Evolutionary conservation across 2,329 filamentous ascomycete genomes (phyloP).

Genomic region (Cytospora schulzeri): DNA sequence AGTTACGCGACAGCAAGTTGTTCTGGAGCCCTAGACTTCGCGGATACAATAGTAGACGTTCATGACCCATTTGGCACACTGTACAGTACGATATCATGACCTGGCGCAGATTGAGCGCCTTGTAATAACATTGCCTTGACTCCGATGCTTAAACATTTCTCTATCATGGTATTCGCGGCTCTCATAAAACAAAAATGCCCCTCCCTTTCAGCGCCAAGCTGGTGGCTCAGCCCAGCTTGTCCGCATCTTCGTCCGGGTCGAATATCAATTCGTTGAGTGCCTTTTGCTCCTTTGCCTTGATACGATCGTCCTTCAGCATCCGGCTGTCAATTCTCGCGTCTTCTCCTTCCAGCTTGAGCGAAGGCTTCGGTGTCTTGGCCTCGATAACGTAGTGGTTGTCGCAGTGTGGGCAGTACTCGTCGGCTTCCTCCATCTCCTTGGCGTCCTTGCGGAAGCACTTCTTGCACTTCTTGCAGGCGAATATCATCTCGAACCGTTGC

Average conservation of each 20-base stretch:
- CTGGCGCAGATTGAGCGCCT: slow-evolving; percentile 24
- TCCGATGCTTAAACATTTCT: slow-evolving; percentile 23
- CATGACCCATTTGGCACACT: slow-evolving; percentile 21
- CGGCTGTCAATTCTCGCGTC: slow-evolving; percentile 82
- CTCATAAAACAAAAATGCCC: slow-evolving; percentile 5
- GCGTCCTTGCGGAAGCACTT: slow-evolving; percentile 97
- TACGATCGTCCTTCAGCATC: slow-evolving; percentile 91
- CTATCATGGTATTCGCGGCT: slow-evolving; percentile 8
- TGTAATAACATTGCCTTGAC: slow-evolving; percentile 29
- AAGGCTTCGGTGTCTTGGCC: slow-evolving; percentile 79
- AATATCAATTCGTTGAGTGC: slow-evolving; percentile 59
- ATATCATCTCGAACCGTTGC: slow-evolving; percentile 84
- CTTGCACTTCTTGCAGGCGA: slow-evolving; percentile 98
- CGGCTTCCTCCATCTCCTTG: slow-evolving; percentile 88
- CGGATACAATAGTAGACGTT: slow-evolving; percentile 19
- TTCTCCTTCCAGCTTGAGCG: slow-evolving; percentile 85
- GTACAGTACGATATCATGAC: slow-evolving; percentile 29
- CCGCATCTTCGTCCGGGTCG: slow-evolving; percentile 72
- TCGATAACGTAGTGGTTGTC: slow-evolving; percentile 98
- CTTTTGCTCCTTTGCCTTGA: slow-evolving; percentile 59
- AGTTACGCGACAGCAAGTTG: neutral
- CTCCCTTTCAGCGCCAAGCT: neutral
- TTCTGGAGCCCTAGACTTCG: slow-evolving; percentile 6
- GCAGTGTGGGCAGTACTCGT: slow-evolving; percentile 98
- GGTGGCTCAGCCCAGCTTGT: slow-evolving; percentile 68